Evolutionary conservation across 2,329 filamentous ascomycete genomes (phyloP), one percentile per base, ranked within the genome.

Genomic region (Exophiala alcalophila): DNA sequence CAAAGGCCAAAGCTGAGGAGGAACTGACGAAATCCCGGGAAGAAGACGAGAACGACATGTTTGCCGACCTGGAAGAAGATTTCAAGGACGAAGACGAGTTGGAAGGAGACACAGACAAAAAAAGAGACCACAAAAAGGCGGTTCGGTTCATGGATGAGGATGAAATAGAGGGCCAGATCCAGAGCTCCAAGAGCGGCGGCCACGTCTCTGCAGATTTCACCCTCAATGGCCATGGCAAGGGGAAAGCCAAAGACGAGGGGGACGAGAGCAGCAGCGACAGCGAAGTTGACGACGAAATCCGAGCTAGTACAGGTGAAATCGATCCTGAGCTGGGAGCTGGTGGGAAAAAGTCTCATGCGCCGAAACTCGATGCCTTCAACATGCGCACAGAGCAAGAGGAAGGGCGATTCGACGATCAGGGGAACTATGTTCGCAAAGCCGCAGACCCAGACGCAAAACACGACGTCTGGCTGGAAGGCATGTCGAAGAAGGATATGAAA

Each of bases 311-410:
- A 52, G 81, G 85, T 48, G 86, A 80, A 12, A 61, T 95, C 11
- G 92, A 96, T 55, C 84, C 90, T 40, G 92, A 98, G 63, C 73
- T 98, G 4, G 92, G 92, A 2, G 83, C 87, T 1, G 92, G 92
- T 10, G 85, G 86, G 2, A 84, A 94, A 57, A 97, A 96, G 69
- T 86, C 82, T 57, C 88, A 96, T 64, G 92, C 92, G 2, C 92
- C 92, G 2, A 87, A 92, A 62, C 76, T 98, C 4, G 92, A 97
- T 64, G 91, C 91, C 2, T 98, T 98, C 74, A 97, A 98, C 61
- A 86, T 98, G 74, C 81, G 80, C 46, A 71, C 78, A 9, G 92
- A 98, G 64, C 83, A 94, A 63, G 89, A 97, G 59, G 91, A 97
- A 56, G 92, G 92, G 1, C 77, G 81, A 8, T 98, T 96, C 58